Percentiles rank a stretch among this genome's conserved stretches.
These are phyloP conservation scores for Wickerhamomyces xylosicus DNA, from an alignment of 805 yeast genomes.

Conservation along the genomic window DNA sequence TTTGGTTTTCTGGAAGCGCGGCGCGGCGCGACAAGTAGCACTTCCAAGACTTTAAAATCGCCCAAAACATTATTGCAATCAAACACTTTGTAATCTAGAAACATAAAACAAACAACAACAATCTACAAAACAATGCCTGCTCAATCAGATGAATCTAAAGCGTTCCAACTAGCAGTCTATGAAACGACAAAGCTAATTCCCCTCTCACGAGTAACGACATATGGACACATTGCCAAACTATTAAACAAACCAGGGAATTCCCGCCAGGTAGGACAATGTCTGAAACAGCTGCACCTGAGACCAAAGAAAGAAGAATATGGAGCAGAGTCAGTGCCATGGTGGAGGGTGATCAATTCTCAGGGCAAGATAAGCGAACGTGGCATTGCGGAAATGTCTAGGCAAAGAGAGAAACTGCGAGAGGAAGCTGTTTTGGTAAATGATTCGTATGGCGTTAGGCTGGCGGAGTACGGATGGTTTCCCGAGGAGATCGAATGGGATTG, in stretches of 20 bases:
- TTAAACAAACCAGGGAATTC: conserved; percentile 55
- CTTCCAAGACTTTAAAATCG: no score
- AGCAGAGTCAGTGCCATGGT: no score
- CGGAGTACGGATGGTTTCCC: conserved; percentile 67
- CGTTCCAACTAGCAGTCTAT: conserved; percentile 55
- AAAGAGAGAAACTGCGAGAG: conserved; percentile 29
- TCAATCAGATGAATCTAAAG: conserved; percentile 33
- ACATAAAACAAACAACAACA: no score
- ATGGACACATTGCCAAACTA: conserved; percentile 65
- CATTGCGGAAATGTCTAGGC: conserved; percentile 30
- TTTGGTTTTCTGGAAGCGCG: no score
- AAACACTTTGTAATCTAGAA: conserved; percentile 1
- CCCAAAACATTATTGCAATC: no score
- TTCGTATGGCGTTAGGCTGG: conserved; percentile 26
- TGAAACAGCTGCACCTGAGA: conserved; percentile 37
- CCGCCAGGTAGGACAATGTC: conserved; percentile 64
- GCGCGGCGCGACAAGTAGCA: no score
- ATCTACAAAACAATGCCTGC: no score
- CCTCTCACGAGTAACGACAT: conserved; percentile 53
- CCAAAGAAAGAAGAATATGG: background rate
- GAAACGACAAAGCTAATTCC: conserved; percentile 45
- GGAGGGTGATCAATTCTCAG: background rate
- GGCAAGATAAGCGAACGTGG: background rate
- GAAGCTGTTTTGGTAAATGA: conserved; percentile 38
- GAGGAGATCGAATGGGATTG: no score